Evolutionary conservation across 306 rosid genomes (phyloP).

Genomic region (Chamaecrista fasciculata): DNA sequence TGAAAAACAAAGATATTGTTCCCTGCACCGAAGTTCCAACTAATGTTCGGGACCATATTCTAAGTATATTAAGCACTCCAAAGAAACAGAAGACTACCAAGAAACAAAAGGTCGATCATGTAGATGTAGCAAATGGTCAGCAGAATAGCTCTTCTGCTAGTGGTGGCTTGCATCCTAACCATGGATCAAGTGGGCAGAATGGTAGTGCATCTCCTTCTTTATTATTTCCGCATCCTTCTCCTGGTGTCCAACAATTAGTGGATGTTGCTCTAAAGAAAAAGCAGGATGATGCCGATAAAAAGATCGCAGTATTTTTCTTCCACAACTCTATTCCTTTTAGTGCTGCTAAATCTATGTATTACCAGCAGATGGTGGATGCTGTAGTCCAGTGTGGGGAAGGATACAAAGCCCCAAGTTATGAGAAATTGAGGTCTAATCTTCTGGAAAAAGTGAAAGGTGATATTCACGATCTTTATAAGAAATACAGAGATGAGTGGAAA

Average conservation of each 20-base stretch:
- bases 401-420: conserved; percentile 71
- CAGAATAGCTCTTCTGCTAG: conserved; percentile 64
- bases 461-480: conserved; percentile 43
- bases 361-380: conserved; percentile 72
- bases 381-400: conserved; percentile 58
- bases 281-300: conserved; percentile 61
- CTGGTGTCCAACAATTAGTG: conserved; percentile 40
- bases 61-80: conserved; percentile 54
- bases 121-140: conserved; percentile 45
- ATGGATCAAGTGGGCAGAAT: conserved; percentile 54
- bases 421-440: conserved; percentile 50
- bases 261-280: conserved; percentile 42
- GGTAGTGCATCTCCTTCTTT: conserved; percentile 55
- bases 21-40: conserved; percentile 66
- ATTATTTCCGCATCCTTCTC: conserved; percentile 47
- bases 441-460: conserved; percentile 62
- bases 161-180: conserved; percentile 55
- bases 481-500: conserved; percentile 64
- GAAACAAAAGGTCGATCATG: conserved; percentile 49
- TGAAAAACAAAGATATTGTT: conserved; percentile 72
- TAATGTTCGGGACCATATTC: conserved; percentile 61
- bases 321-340: conserved; percentile 60
- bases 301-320: conserved; percentile 59
- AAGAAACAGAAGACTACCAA: conserved; percentile 61
- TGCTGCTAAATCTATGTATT: conserved; percentile 62